Conservation (phyloP, 2,329 filamentous ascomycete genomes). For the Reticulascus tulasneorum region DNA sequence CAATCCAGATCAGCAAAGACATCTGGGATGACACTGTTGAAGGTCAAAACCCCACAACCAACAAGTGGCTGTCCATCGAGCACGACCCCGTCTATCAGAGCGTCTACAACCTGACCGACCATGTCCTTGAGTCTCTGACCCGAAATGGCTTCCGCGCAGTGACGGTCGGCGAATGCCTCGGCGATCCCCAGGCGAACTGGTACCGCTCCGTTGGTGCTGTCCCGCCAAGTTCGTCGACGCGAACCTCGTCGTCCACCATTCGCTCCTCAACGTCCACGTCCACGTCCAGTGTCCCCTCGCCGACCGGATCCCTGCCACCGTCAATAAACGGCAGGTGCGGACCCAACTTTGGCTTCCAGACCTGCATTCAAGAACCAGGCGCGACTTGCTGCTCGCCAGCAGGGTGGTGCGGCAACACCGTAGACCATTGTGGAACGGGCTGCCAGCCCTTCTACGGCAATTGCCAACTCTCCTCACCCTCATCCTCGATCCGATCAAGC, state of each 20-base stretch:
- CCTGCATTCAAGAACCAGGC: slow-evolving; percentile 2
- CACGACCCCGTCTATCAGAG: slow-evolving; percentile 39
- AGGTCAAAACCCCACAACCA: slow-evolving; percentile 21
- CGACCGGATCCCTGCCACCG: no score
- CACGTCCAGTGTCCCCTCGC: no score
- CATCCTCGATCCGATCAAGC: no score
- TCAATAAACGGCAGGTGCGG: slow-evolving; percentile 22
- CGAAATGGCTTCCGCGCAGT: slow-evolving; percentile 36
- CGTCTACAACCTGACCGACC: slow-evolving; percentile 33
- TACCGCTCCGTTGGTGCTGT: slow-evolving; percentile 35
- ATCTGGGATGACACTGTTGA: slow-evolving; percentile 31
- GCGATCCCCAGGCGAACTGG: slow-evolving; percentile 49
- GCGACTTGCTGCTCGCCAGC: slow-evolving; percentile 11
- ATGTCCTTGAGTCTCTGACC: slow-evolving; percentile 31
- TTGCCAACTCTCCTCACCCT: no score
- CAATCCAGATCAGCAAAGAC: slow-evolving; percentile 31
- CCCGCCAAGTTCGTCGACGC: not conserved
- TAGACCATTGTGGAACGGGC: slow-evolving; percentile 10
- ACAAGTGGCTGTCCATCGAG: slow-evolving; percentile 22
- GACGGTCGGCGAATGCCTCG: slow-evolving; percentile 50
- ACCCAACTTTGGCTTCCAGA: slow-evolving; percentile 10
- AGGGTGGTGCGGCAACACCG: slow-evolving; percentile 11
- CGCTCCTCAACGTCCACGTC: no score
- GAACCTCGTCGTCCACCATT: slow-evolving; percentile 19
- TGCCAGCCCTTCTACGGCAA: slow-evolving; percentile 1